Evolutionary conservation across 169 alveolate species (phyloP).

Genomic region (Plasmodium falciparum): DNA sequence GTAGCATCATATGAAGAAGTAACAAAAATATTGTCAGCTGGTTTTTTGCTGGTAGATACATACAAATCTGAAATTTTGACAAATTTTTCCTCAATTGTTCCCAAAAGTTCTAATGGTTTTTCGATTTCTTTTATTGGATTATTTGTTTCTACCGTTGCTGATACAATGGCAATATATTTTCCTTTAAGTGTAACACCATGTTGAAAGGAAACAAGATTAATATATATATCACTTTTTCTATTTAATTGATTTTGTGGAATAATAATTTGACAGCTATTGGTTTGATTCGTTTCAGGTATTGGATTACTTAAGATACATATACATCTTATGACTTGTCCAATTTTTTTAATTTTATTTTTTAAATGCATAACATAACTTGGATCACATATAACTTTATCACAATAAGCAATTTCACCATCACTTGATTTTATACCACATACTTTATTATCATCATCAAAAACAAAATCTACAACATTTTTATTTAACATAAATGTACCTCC

Average conservation of each 20-base stretch:
- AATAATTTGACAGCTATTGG: conserved; percentile 96
- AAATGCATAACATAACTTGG: conserved; percentile 92
- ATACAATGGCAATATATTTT: conserved; percentile 95
- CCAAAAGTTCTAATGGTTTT: conserved; percentile 96
- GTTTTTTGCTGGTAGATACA: conserved; percentile 92
- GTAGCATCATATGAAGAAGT: conserved; percentile 97
- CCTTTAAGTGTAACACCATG: conserved; percentile 96
- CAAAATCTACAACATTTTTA: conserved; percentile 92
- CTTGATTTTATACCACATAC: conserved; percentile 93
- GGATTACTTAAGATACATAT: conserved; percentile 97
- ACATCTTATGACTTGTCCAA: conserved; percentile 90
- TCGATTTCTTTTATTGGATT: conserved; percentile 93
- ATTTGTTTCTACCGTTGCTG: conserved; percentile 97
- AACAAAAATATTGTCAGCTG: conserved; percentile 91
- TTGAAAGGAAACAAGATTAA: conserved; percentile 94
- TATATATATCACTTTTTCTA: conserved; percentile 94
- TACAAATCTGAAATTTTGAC: conserved; percentile 91
- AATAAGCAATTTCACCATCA: conserved; percentile 93
- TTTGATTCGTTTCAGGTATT: conserved; percentile 94
- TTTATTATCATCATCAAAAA: conserved; percentile 92
- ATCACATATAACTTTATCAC: conserved; percentile 96
- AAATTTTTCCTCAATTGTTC: conserved; percentile 94
- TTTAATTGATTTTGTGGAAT: conserved; percentile 96
- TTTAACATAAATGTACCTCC: conserved; percentile 98
- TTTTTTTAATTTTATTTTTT: conserved; percentile 81